These are phyloP conservation scores for Fraxinus floribunda DNA, from an alignment of 305 asterid genomes.

Conservation along the genomic window DNA sequence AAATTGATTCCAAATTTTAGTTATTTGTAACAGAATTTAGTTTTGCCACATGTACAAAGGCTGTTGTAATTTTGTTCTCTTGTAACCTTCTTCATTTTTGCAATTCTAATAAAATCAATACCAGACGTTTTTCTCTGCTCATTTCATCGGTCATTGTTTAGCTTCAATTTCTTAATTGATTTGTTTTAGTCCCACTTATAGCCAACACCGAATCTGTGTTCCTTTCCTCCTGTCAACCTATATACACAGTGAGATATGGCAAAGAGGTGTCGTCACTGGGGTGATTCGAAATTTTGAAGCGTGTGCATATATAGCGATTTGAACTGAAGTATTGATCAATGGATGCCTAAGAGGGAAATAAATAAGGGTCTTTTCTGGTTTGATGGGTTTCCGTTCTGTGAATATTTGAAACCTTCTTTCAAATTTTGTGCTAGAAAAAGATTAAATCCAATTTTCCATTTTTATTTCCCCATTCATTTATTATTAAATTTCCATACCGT, in stretches of 20 bases:
- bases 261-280: background rate
- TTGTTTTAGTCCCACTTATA: background rate
- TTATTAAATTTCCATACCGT: background rate
- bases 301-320: too few relatives aligned
- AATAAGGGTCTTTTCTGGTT: background rate
- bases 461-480: conserved; percentile 4
- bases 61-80: too few relatives aligned
- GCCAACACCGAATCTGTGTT: background rate
- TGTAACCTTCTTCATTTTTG: too few relatives aligned
- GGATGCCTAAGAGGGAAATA: background rate
- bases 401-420: conserved; percentile 23
- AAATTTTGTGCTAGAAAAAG: conserved; percentile 39
- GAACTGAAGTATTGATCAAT: too few relatives aligned
- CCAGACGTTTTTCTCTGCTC: too few relatives aligned
- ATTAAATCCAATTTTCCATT: conserved; percentile 20
- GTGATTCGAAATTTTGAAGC: background rate
- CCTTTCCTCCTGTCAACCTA: background rate
- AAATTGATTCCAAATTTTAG: too few relatives aligned
- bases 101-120: too few relatives aligned
- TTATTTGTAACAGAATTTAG: too few relatives aligned
- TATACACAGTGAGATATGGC: background rate
- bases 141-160: too few relatives aligned
- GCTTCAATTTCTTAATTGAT: too few relatives aligned
- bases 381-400: conserved; percentile 10
- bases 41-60: too few relatives aligned